These are phyloP conservation scores for Starmera pachycereana DNA, from an alignment of 805 yeast species.

Conservation along the genomic window DNA sequence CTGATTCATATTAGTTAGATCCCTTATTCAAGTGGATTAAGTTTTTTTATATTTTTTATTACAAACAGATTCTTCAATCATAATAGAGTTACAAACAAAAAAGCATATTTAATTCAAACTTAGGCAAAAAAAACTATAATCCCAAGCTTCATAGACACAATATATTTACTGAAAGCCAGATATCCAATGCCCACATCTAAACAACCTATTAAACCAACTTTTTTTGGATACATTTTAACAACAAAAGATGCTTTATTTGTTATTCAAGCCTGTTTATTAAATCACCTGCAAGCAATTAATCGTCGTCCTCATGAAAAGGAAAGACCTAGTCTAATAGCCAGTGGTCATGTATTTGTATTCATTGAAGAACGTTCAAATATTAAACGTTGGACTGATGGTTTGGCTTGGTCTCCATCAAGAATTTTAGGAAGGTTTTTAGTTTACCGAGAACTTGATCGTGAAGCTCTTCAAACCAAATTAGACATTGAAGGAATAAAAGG, in stretches of 20 bases:
- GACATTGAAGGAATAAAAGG: conserved; percentile 29
- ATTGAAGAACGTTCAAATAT: conserved; percentile 76
- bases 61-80: too few relatives aligned
- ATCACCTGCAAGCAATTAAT: conserved; percentile 48
- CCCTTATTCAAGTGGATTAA: too few relatives aligned
- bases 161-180: too few relatives aligned
- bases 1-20: too few relatives aligned
- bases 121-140: too few relatives aligned
- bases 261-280: conserved; percentile 67
- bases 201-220: conserved; percentile 10
- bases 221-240: conserved; percentile 55
- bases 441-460: conserved; percentile 57
- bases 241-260: conserved; percentile 77
- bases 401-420: conserved; percentile 87
- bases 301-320: conserved; percentile 81
- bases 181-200: neutral
- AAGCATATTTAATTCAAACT: too few relatives aligned
- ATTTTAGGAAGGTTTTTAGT: conserved; percentile 78
- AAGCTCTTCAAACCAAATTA: conserved; percentile 17
- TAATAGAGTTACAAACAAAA: too few relatives aligned
- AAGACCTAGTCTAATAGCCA: conserved; percentile 48
- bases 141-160: too few relatives aligned
- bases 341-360: conserved; percentile 80
- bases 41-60: too few relatives aligned
- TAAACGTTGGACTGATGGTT: conserved; percentile 95